Conservation (phyloP, 2,329 filamentous ascomycete species). For the Aureobasidium sp. region DNA sequence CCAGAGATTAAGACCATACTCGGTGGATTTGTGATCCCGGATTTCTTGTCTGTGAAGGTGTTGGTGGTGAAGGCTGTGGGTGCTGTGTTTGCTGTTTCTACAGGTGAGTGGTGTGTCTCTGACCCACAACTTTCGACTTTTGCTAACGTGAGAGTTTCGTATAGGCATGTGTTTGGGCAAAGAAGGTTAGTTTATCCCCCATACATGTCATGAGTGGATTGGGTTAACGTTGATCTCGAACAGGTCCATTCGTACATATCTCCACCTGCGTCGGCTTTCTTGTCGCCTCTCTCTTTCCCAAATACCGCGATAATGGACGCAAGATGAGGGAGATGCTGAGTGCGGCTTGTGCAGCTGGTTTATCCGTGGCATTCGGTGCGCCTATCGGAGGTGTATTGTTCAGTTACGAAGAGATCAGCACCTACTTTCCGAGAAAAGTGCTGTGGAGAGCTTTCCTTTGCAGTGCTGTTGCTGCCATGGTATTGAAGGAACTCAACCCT, state of each 20-base stretch:
- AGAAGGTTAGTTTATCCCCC: constrained; percentile 34
- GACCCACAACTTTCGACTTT: not conserved
- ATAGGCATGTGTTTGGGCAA: constrained; percentile 51
- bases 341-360: constrained; percentile 47
- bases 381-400: constrained; percentile 55
- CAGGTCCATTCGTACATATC: constrained; percentile 49
- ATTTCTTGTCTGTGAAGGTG: constrained; percentile 47
- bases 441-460: constrained; percentile 53
- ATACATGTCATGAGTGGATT: no score
- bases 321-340: constrained; percentile 52
- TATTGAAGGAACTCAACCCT: constrained; percentile 50
- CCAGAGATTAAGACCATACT: constrained; percentile 55
- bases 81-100: constrained; percentile 49
- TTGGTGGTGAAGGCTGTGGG: constrained; percentile 50
- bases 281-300: constrained; percentile 43
- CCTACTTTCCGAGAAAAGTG: constrained; percentile 51
- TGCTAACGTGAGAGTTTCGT: not conserved
- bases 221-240: no score
- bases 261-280: constrained; percentile 49
- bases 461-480: constrained; percentile 46
- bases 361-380: constrained; percentile 55
- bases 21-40: constrained; percentile 51
- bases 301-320: constrained; percentile 48
- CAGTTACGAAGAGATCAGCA: constrained; percentile 52
- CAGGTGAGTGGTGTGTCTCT: constrained; percentile 26